Base-by-base conservation (phyloP, 1,284 basidiomycete genomes). In the Anthracocystis panici-leucophaei region DNA sequence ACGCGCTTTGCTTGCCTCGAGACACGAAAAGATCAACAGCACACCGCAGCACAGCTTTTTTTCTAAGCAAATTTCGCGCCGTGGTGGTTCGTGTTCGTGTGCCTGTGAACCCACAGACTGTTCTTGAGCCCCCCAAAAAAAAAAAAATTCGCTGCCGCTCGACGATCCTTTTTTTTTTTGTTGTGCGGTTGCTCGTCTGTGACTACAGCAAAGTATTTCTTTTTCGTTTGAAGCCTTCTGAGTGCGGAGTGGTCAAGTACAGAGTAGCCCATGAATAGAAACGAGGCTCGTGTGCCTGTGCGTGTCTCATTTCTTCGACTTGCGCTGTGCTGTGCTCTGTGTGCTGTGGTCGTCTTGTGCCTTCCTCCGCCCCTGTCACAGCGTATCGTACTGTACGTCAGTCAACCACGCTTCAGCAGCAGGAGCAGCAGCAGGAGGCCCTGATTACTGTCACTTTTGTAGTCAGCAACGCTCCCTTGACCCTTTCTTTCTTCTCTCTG, bases 121-220 rank as follows among this genome's bases (percentile, higher is more conserved):
- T 21, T 45, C 29, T 31, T 21, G 4, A 38, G 12, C 35, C 14
- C 7, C 23, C n/a, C n/a, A n/a, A n/a, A n/a, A n/a, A n/a, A n/a
- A n/a, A n/a, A 21, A 58, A 38, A 38, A 38, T 38, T 49, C 57
- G 67, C 57, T 70, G 57, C 67, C 54, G n/a, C 54, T 45, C 50
- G 62, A 70, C 67, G 67, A 70, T 70, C 67, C 40, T 29, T 53
- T 16, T 33, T 46, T 49, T 20, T 16, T 18, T 6, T 14, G 14
- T 25, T 33, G 11, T n/a, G 42, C 11, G 23, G 23, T 8, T 23
- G 18, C 29, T 18, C 25, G 35, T n/a, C 8, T 42, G 35, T 38
- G 33, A 16, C 29, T 55, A n/a, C n/a, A n/a, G n/a, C n/a, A n/a
- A n/a, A n/a, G 40, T 12, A 33, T 57, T 31, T 46, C 50, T 51